These are phyloP conservation scores for Salix arbutifolia DNA, from an alignment of 345 rosid genomes.

Conservation along the genomic window DNA sequence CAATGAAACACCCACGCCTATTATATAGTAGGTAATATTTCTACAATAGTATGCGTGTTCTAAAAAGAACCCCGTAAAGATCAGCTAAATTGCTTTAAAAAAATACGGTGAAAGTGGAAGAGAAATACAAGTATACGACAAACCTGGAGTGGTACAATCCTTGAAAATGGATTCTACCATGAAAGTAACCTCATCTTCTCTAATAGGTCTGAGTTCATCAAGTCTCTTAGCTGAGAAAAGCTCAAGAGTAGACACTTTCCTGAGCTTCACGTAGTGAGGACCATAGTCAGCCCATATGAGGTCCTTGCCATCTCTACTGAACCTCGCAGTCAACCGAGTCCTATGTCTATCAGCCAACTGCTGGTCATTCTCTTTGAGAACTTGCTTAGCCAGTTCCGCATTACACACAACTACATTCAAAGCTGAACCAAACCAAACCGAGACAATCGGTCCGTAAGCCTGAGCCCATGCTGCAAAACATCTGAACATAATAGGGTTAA, in stretches of 20 bases:
- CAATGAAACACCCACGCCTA: too few relatives aligned
- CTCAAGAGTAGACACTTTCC: slow-evolving; percentile 82
- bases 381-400: slow-evolving; percentile 72
- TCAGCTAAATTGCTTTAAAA: too few relatives aligned
- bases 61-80: too few relatives aligned
- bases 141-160: slow-evolving; percentile 63
- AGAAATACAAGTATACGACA: neutral
- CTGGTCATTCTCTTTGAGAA: slow-evolving; percentile 77
- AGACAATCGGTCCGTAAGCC: slow-evolving; percentile 67
- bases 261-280: slow-evolving; percentile 87
- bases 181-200: slow-evolving; percentile 90
- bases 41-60: too few relatives aligned
- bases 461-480: slow-evolving; percentile 82
- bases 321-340: slow-evolving; percentile 62
- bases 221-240: slow-evolving; percentile 76
- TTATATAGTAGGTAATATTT: too few relatives aligned
- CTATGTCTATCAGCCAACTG: slow-evolving; percentile 76
- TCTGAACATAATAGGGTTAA: slow-evolving; percentile 77
- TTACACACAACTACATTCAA: slow-evolving; percentile 70
- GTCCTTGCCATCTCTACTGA: slow-evolving; percentile 78
- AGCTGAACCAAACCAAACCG: slow-evolving; percentile 88
- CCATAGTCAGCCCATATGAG: slow-evolving; percentile 98
- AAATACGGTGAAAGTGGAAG: neutral
- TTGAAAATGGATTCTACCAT: slow-evolving; percentile 78
- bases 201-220: slow-evolving; percentile 68